Evolutionary conservation across 2,329 filamentous ascomycete species (phyloP).

Genomic region (Xylariaceae sp.): DNA sequence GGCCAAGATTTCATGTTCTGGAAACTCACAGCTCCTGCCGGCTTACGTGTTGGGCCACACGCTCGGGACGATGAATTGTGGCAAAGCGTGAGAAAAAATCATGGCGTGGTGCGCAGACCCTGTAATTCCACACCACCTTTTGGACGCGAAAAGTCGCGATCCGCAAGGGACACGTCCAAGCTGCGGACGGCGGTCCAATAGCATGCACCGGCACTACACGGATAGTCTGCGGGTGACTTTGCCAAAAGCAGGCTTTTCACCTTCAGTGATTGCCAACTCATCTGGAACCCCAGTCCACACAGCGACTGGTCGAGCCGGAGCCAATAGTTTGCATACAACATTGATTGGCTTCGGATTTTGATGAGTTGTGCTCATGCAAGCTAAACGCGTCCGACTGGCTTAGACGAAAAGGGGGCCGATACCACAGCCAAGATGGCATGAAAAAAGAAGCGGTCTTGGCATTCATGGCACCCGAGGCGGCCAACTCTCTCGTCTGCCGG

Average conservation of each 20-base stretch:
- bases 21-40: neutral
- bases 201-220: conserved; percentile 13
- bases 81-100: neutral
- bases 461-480: neutral
- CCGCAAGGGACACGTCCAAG: conserved; percentile 15
- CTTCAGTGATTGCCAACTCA: conserved; percentile 30
- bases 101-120: neutral
- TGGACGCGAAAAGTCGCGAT: conserved; percentile 23
- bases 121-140: conserved; percentile 2
- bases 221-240: conserved; percentile 19
- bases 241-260: conserved; percentile 27
- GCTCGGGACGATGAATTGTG: neutral
- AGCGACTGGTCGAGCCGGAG: conserved; percentile 20
- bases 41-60: neutral
- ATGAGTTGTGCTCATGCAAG: conserved; percentile 29
- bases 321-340: conserved; percentile 20
- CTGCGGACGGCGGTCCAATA: conserved; percentile 14
- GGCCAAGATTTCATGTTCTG: neutral
- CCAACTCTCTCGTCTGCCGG: neutral
- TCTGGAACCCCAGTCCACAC: conserved; percentile 17
- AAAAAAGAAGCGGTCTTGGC: conserved; percentile 18
- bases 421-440: neutral
- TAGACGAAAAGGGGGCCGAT: conserved; percentile 13
- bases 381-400: conserved; percentile 12
- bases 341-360: conserved; percentile 27